Base-by-base conservation (phyloP, 371 early-diverging fungal species). In the Amoeboaphelidium protococcarum region DNA sequence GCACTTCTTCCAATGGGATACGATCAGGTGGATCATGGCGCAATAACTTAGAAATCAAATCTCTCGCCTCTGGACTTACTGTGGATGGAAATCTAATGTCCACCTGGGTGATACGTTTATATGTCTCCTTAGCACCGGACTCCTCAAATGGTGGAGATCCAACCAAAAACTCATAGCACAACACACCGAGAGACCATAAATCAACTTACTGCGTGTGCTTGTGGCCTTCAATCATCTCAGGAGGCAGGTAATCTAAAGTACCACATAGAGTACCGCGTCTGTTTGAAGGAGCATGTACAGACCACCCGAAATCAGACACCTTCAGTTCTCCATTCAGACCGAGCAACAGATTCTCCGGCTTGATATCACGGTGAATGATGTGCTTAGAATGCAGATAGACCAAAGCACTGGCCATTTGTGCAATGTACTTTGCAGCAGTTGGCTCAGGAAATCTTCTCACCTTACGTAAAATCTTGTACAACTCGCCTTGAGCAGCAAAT, bases 271-370 rank as follows among this genome's bases (percentile, higher is more conserved):
- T 96, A 31, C 65, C 64, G 50, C 92, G 68, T 56, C 83, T 71
- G 19, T 51, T 55, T 12, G n/a, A n/a, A 23, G 81, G 84, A 47
- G 94, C 82, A 54, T 86, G 87, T 2, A 98, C 95, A 2, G 89
- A 80, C 96, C 98, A 98, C 1, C 99, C 99, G 71, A 98, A 98
- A 62, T 99, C 99, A 13, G 86, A 82, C 46, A 99, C 76, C 59
- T 95, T 95, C 24, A 97, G 58, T 46, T 78, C 70, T 12, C 82
- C 87, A 41, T 88, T 67, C 2, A 68, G 54, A 23, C 80, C 85
- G 23, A 99, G 58, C 47, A 99, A 62, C 46, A 99, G 57, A 52
- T 99, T 99, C 56, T 98, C 98, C 21, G 88, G 88, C 61, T 90
- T 89, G 45, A 89, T 81, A 51, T 78, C 79, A 26, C 99, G 62